Conservation (phyloP, 2,329 filamentous ascomycete species). For the Cladobotryum mycophilum region DNA sequence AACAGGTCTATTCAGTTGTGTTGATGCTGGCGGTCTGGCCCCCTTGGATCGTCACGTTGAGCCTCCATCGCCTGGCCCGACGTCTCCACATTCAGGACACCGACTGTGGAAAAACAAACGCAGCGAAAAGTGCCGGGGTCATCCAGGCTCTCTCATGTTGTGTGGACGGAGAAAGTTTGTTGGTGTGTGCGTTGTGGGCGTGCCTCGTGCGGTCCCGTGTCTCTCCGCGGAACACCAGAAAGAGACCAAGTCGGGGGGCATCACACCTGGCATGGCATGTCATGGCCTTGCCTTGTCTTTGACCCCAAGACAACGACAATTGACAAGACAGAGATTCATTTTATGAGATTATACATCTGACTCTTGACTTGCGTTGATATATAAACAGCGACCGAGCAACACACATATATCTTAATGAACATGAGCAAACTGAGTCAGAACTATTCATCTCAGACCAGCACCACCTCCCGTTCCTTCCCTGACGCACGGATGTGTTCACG, state of each 20-base stretch:
- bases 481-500: too few species aligned
- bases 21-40: slow-evolving; percentile 8
- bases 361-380: too few species aligned
- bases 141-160: slow-evolving; percentile 1
- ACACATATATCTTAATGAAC: too few species aligned
- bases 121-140: neutral
- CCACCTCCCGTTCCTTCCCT: too few species aligned
- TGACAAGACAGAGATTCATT: too few species aligned
- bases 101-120: neutral
- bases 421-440: too few species aligned
- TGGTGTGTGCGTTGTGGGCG: neutral
- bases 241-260: neutral
- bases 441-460: too few species aligned
- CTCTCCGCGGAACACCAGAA: slow-evolving; percentile 4
- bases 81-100: slow-evolving; percentile 4
- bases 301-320: too few species aligned
- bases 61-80: slow-evolving; percentile 8
- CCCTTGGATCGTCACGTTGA: slow-evolving; percentile 8
- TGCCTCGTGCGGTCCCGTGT: slow-evolving; percentile 5
- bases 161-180: neutral
- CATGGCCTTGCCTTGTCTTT: too few species aligned
- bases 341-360: too few species aligned
- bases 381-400: too few species aligned
- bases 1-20: neutral
- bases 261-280: too few species aligned